Evolutionary conservation across 495 filamentous ascomycete species (phyloP).

Genomic region (Oidiodendron maius): DNA sequence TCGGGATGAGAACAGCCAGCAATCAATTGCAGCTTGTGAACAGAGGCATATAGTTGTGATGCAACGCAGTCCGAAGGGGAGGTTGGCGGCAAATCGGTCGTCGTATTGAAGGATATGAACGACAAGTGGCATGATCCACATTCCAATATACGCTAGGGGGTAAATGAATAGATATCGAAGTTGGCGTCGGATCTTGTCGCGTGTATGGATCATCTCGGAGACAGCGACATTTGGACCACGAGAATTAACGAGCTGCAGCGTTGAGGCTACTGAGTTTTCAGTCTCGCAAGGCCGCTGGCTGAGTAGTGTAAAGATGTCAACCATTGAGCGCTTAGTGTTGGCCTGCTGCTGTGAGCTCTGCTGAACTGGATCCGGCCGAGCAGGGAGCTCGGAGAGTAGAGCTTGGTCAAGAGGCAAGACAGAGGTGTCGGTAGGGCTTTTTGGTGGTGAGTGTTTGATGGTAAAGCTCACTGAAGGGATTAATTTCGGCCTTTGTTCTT

Average conservation of each 20-base stretch:
- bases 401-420: constrained; percentile 13
- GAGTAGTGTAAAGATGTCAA: constrained; percentile 15
- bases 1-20: constrained; percentile 54
- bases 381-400: too few relatives aligned
- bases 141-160: constrained; percentile 60
- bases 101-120: constrained; percentile 54
- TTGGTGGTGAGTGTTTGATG: not conserved
- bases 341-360: constrained; percentile 4
- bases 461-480: constrained; percentile 12
- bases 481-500: constrained; percentile 4
- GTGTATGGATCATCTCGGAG: constrained; percentile 28
- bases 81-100: constrained; percentile 40
- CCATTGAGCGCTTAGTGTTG: constrained; percentile 6
- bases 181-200: constrained; percentile 56
- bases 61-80: constrained; percentile 47
- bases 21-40: constrained; percentile 58
- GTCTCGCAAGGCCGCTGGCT: constrained; percentile 6
- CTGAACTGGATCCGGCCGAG: too few relatives aligned
- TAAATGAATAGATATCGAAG: constrained; percentile 66
- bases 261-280: constrained; percentile 7
- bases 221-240: constrained; percentile 20
- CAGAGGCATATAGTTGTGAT: constrained; percentile 47
- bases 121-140: constrained; percentile 69
- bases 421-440: not conserved
- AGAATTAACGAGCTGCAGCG: constrained; percentile 17